Conservation (phyloP, 805 yeast genomes). For the Pichia nakasei region DNA sequence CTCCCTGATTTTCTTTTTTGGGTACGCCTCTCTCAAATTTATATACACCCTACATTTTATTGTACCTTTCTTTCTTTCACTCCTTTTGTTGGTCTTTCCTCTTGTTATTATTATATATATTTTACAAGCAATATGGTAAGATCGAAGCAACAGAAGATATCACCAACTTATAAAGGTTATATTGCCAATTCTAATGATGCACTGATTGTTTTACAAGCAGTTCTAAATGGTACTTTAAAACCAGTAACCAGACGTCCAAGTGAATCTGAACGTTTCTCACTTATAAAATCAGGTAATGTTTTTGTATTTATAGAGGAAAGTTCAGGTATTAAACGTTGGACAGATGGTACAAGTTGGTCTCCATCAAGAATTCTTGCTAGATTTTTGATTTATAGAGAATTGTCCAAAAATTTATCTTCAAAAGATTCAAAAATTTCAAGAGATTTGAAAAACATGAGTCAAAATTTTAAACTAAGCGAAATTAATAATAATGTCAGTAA, state of each 20-base stretch:
- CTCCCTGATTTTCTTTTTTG: no score
- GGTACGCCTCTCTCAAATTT: no score
- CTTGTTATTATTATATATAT: no score
- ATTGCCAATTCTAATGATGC: slow-evolving; percentile 82
- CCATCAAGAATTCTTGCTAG: slow-evolving; percentile 84
- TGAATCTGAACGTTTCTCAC: slow-evolving; percentile 58
- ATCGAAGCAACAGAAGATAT: background rate
- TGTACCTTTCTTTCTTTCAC: no score
- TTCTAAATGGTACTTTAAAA: slow-evolving; percentile 48
- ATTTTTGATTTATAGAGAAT: slow-evolving; percentile 74
- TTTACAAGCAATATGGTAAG: background rate
- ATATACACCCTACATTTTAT: no score
- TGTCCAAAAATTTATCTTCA: slow-evolving; percentile 27
- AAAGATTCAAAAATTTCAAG: background rate
- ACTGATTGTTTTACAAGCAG: slow-evolving; percentile 70
- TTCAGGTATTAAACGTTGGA: slow-evolving; percentile 88
- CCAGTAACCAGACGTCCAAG: slow-evolving; percentile 73
- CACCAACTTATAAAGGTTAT: slow-evolving; percentile 65
- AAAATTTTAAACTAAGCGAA: no score
- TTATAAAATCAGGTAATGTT: slow-evolving; percentile 69
- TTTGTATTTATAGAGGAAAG: slow-evolving; percentile 79
- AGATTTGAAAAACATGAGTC: background rate
- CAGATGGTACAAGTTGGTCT: slow-evolving; percentile 93
- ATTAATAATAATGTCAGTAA: no score
- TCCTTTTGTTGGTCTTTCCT: no score